phyloP scores from a whole-genome alignment of 495 filamentous ascomycete species.

The Lentithecium fluviatile region DNA sequence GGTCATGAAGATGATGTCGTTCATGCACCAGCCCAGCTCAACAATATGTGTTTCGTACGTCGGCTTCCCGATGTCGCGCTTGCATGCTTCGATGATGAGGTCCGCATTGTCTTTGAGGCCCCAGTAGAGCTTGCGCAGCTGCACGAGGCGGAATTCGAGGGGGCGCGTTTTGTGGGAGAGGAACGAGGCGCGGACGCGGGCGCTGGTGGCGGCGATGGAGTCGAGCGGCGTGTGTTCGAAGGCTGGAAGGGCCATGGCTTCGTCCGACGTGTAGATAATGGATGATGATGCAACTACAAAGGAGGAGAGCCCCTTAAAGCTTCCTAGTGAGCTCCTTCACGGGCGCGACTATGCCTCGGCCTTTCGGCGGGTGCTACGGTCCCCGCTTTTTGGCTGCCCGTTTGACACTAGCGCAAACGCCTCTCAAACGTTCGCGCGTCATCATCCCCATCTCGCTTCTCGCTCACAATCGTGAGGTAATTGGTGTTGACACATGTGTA shows the following conservation, averaged over 20 bases:
- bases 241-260: constrained; percentile 41
- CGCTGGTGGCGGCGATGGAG: constrained; percentile 59
- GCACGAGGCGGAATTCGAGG: constrained; percentile 74
- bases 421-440: too few species aligned
- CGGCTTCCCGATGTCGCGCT: constrained; percentile 72
- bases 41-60: constrained; percentile 65
- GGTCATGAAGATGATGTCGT: constrained; percentile 73
- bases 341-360: too few species aligned
- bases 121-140: constrained; percentile 94
- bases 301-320: too few species aligned
- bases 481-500: too few species aligned
- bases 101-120: constrained; percentile 74
- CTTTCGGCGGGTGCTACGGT: too few species aligned
- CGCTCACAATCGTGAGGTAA: too few species aligned
- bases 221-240: constrained; percentile 66
- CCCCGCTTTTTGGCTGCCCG: too few species aligned
- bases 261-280: too few species aligned
- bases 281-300: constrained; percentile 21
- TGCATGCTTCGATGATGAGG: constrained; percentile 66
- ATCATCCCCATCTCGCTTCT: too few species aligned
- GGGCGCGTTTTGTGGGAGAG: constrained; percentile 75
- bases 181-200: constrained; percentile 62
- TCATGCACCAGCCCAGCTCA: constrained; percentile 70
- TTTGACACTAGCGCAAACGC: too few species aligned
- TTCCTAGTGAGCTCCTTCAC: too few species aligned